Percentiles rank a stretch among this genome's conserved stretches.
These are phyloP conservation scores for Aspergillus hancockii DNA, from an alignment of 495 filamentous ascomycete genomes.

Conservation along the genomic window DNA sequence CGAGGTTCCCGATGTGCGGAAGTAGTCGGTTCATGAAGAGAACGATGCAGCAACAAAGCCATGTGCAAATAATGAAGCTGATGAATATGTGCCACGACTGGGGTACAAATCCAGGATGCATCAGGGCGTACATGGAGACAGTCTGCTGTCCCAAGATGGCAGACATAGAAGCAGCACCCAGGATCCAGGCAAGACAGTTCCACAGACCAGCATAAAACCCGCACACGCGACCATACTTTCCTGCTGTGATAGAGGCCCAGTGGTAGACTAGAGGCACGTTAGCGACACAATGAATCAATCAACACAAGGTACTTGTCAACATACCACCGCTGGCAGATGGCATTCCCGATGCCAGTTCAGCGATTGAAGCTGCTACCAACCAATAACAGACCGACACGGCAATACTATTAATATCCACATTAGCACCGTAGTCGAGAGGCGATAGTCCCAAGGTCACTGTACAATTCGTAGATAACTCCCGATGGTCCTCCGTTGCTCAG, in stretches of 20 bases:
- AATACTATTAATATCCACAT: constrained; percentile 27
- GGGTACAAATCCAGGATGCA: constrained; percentile 63
- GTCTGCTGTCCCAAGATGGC: constrained; percentile 67
- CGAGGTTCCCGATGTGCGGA: constrained; percentile 64
- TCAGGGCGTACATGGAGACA: constrained; percentile 69
- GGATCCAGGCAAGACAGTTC: constrained; percentile 77
- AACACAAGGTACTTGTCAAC: constrained; percentile 1
- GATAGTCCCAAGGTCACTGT: constrained; percentile 4
- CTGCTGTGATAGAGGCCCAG: constrained; percentile 77
- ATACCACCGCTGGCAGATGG: constrained; percentile 71
- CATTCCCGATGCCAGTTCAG: constrained; percentile 77
- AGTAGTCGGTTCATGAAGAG: constrained; percentile 72
- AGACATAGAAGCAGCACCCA: constrained; percentile 64
- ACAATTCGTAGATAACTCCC: constrained; percentile 56
- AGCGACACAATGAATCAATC: not conserved
- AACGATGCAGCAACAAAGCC: constrained; percentile 64
- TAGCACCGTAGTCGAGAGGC: constrained; percentile 14
- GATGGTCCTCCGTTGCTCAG: constrained; percentile 52
- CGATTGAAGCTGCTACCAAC: constrained; percentile 58
- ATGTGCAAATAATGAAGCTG: constrained; percentile 64
- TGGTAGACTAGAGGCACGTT: constrained; percentile 61
- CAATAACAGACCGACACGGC: constrained; percentile 53
- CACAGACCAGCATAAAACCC: constrained; percentile 80
- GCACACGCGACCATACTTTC: constrained; percentile 65
- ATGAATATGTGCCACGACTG: constrained; percentile 78